Conservation (phyloP, 306 rosid species). For the Heteromeles arbutifolia region DNA sequence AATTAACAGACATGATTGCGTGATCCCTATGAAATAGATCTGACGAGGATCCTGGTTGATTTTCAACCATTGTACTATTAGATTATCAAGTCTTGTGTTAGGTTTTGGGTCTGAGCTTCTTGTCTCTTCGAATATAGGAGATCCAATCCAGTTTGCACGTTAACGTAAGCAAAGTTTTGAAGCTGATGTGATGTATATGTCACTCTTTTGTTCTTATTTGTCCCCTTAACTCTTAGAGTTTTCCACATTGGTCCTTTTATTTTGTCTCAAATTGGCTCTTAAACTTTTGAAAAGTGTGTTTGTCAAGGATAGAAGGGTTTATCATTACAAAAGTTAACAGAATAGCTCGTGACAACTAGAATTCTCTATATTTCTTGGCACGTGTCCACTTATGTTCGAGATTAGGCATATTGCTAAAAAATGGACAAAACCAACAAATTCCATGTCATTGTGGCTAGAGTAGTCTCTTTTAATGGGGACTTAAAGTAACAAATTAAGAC, state of each 20-base stretch:
- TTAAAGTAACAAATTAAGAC: background rate
- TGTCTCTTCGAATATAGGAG: background rate
- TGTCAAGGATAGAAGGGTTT: background rate
- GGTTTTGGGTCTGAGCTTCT: background rate
- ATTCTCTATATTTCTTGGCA: background rate
- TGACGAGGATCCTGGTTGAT: too few species aligned
- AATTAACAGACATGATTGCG: too few species aligned
- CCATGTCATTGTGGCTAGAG: too few species aligned
- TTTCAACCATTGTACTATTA: background rate
- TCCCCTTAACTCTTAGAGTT: background rate
- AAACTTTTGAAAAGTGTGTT: background rate
- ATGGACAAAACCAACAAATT: background rate
- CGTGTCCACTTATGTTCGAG: background rate
- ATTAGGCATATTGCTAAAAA: background rate
- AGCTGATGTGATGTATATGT: background rate
- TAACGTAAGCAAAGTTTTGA: conserved; percentile 2
- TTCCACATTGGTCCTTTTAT: background rate
- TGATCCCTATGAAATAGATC: too few species aligned
- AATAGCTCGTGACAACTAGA: background rate
- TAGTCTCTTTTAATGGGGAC: too few species aligned
- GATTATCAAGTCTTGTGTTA: background rate
- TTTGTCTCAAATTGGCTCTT: background rate
- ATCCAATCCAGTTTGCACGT: background rate
- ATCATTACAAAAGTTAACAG: too few species aligned
- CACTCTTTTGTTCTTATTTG: background rate